A percentile compares a stretch with the other conserved stretches of the same genome.
Evolutionary conservation across 1,284 basidiomycete genomes (phyloP).

Genomic region (Boletellus sp.): DNA sequence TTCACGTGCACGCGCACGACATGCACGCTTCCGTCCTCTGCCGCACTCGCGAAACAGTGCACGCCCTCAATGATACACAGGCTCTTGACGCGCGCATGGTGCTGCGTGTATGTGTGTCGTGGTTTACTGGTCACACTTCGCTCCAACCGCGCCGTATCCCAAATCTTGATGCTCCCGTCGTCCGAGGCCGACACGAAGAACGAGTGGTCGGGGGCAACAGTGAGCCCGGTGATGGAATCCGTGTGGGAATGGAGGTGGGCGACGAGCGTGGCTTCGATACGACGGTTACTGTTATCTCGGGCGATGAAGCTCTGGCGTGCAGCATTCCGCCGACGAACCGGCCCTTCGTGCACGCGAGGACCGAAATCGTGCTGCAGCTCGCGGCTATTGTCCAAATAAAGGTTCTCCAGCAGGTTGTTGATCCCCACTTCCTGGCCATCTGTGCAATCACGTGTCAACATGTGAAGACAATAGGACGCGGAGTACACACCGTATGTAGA

Average conservation of each 20-base stretch:
- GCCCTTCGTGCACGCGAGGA: slow-evolving; percentile 77
- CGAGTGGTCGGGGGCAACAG: slow-evolving; percentile 88
- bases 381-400: slow-evolving; percentile 84
- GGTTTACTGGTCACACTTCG: slow-evolving; percentile 74
- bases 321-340: slow-evolving; percentile 69
- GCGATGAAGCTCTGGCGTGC: slow-evolving; percentile 60
- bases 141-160: slow-evolving; percentile 79
- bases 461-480: neutral
- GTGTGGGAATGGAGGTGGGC: slow-evolving; percentile 85
- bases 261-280: slow-evolving; percentile 74
- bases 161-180: slow-evolving; percentile 81
- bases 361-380: slow-evolving; percentile 89
- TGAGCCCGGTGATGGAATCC: slow-evolving; percentile 75
- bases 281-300: slow-evolving; percentile 42
- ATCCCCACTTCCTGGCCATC: slow-evolving; percentile 88
- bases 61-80: slow-evolving; percentile 80
- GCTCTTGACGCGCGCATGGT: slow-evolving; percentile 76
- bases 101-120: slow-evolving; percentile 72
- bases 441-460: slow-evolving; percentile 27
- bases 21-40: slow-evolving; percentile 82
- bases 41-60: slow-evolving; percentile 87
- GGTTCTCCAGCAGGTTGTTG: slow-evolving; percentile 79
- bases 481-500: slow-evolving; percentile 65
- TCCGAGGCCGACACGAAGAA: slow-evolving; percentile 92
- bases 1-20: slow-evolving; percentile 77